Evolutionary conservation across 2,329 filamentous ascomycete species (phyloP).

Genomic region (Paecilomyces formosus): DNA sequence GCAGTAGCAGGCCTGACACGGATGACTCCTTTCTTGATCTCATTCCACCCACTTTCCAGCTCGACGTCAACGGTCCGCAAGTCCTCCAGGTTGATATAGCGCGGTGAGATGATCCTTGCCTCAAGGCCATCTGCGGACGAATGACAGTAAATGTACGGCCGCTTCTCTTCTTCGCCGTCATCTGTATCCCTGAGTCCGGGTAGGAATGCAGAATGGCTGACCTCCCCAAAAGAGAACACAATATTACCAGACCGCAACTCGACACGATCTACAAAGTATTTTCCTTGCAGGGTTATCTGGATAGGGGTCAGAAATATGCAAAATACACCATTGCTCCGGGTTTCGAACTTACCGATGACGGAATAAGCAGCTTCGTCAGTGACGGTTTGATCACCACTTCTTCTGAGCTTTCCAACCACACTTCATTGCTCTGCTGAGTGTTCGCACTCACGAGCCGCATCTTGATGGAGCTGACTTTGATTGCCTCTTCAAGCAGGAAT

Average conservation of each 20-base stretch:
- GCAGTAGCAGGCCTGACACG: conserved; percentile 53
- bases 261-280: conserved; percentile 68
- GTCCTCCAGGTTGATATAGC: conserved; percentile 69
- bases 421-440: conserved; percentile 51
- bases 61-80: conserved; percentile 70
- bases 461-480: conserved; percentile 58
- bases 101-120: conserved; percentile 58
- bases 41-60: conserved; percentile 67
- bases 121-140: conserved; percentile 63
- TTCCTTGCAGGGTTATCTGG: conserved; percentile 49
- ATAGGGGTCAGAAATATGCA: conserved; percentile 1
- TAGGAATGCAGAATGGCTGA: conserved; percentile 20
- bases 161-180: conserved; percentile 29
- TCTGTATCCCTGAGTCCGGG: conserved; percentile 28
- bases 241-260: conserved; percentile 45
- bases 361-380: conserved; percentile 44
- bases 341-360: conserved; percentile 35
- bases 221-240: conserved; percentile 25
- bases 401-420: conserved; percentile 52
- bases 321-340: not conserved
- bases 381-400: conserved; percentile 49
- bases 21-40: conserved; percentile 43
- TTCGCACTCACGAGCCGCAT: conserved; percentile 53
- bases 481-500: conserved; percentile 64
- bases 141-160: conserved; percentile 63